These are phyloP conservation scores for Phytophthora pinifolia DNA, from an alignment of 352 stramenopile genomes.

Conservation along the genomic window DNA sequence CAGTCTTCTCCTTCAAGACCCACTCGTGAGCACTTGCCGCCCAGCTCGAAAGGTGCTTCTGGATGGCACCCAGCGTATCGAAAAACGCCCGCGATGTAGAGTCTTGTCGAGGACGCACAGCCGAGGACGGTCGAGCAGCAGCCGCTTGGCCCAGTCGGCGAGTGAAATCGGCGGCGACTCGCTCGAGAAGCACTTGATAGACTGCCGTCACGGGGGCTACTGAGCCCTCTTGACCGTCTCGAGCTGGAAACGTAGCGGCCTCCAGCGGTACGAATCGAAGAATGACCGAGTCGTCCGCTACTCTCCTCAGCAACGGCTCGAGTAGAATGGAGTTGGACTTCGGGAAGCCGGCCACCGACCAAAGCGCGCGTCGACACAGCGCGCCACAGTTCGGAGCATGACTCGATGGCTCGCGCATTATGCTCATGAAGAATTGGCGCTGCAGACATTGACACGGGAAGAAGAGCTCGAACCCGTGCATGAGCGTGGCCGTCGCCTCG, in stretches of 20 bases:
- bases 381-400: no score
- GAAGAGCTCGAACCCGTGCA: slow-evolving; percentile 88
- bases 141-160: slow-evolving; percentile 12
- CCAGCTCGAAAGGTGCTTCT: slow-evolving; percentile 77
- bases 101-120: slow-evolving; percentile 1
- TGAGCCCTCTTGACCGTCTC: not conserved
- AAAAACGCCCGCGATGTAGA: slow-evolving; percentile 17
- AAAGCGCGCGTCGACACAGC: slow-evolving; percentile 26
- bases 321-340: slow-evolving; percentile 49
- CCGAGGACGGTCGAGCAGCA: not conserved
- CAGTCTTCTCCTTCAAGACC: slow-evolving; percentile 1
- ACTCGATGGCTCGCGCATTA: slow-evolving; percentile 26
- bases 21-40: slow-evolving; percentile 35
- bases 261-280: slow-evolving; percentile 17
- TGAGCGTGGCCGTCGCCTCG: slow-evolving; percentile 61
- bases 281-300: slow-evolving; percentile 67
- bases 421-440: slow-evolving; percentile 53
- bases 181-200: slow-evolving; percentile 24
- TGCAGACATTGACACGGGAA: slow-evolving; percentile 79
- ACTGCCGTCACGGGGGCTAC: slow-evolving; percentile 24
- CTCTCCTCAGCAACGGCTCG: slow-evolving; percentile 51
- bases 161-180: slow-evolving; percentile 20
- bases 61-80: slow-evolving; percentile 33
- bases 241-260: not conserved
- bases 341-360: slow-evolving; percentile 19